Conservation (phyloP, 1,139 yeast species). For the Lodderomyces orthopsilosis region DNA sequence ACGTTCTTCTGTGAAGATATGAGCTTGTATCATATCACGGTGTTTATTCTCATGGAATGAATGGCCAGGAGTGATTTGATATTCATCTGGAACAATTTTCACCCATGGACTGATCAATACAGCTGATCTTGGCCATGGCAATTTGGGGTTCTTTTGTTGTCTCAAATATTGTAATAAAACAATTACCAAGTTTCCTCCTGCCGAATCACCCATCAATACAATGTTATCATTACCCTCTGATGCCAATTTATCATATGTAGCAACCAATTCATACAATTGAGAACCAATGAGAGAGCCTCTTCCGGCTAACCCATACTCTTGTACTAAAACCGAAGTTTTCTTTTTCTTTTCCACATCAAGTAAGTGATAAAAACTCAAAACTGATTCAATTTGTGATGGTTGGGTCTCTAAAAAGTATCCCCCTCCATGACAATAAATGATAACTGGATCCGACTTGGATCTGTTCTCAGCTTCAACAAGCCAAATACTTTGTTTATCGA, state of each 20-base stretch:
- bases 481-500: constrained; percentile 38
- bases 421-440: constrained; percentile 44
- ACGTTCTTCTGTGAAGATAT: constrained; percentile 7
- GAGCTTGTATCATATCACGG: constrained; percentile 30
- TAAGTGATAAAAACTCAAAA: constrained; percentile 29
- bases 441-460: constrained; percentile 31
- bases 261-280: constrained; percentile 34
- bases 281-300: constrained; percentile 32
- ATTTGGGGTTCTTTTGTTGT: constrained; percentile 9
- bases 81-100: constrained; percentile 13
- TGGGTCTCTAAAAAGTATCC: constrained; percentile 39
- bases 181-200: constrained; percentile 40
- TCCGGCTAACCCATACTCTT: constrained; percentile 40
- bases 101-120: constrained; percentile 44
- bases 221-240: constrained; percentile 29
- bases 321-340: constrained; percentile 29
- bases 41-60: constrained; percentile 34
- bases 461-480: constrained; percentile 29
- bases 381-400: constrained; percentile 31
- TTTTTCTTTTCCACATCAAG: constrained; percentile 25
- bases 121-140: constrained; percentile 29
- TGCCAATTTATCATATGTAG: constrained; percentile 28
- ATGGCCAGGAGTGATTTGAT: constrained; percentile 24
- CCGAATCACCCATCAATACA: constrained; percentile 40
- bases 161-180: constrained; percentile 29